Evolutionary conservation across 257 asterid genomes (phyloP).

Genomic region (Gentiana dahurica): DNA sequence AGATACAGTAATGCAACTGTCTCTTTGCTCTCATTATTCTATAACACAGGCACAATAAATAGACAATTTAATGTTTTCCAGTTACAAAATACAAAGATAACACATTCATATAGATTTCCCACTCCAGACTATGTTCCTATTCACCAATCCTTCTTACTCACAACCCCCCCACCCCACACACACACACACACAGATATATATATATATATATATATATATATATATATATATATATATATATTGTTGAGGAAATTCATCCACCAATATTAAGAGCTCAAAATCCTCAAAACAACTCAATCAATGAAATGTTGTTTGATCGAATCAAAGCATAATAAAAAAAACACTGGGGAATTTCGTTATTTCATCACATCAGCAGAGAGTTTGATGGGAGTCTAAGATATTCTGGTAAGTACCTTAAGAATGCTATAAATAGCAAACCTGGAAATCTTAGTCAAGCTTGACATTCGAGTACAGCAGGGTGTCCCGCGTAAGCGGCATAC

Average conservation of each 20-base stretch:
- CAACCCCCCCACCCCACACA: not conserved
- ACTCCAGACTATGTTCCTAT: no score
- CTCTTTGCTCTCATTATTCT: not conserved
- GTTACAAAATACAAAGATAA: conserved; percentile 5
- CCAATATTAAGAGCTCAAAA: not conserved
- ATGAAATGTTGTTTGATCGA: not conserved
- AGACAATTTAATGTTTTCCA: no score
- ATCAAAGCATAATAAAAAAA: not conserved
- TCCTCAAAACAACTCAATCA: not conserved
- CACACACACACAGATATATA: no score
- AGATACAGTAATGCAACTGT: not conserved
- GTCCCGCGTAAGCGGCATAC: conserved; percentile 92
- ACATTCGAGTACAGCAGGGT: conserved; percentile 90
- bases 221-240: no score
- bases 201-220: no score
- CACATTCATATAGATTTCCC: not conserved
- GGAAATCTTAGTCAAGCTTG: conserved; percentile 57
- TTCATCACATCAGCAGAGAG: conserved; percentile 16
- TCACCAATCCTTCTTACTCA: conserved; percentile 1
- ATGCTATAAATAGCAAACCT: conserved; percentile 3
- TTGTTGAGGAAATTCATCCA: not conserved
- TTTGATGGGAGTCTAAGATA: conserved; percentile 15
- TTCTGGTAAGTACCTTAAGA: conserved; percentile 16
- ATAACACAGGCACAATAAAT: conserved; percentile 2
- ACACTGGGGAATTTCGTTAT: not conserved